These are phyloP conservation scores for Sugiyamaella valdiviana DNA, from an alignment of 805 yeast genomes.

Conservation along the genomic window DNA sequence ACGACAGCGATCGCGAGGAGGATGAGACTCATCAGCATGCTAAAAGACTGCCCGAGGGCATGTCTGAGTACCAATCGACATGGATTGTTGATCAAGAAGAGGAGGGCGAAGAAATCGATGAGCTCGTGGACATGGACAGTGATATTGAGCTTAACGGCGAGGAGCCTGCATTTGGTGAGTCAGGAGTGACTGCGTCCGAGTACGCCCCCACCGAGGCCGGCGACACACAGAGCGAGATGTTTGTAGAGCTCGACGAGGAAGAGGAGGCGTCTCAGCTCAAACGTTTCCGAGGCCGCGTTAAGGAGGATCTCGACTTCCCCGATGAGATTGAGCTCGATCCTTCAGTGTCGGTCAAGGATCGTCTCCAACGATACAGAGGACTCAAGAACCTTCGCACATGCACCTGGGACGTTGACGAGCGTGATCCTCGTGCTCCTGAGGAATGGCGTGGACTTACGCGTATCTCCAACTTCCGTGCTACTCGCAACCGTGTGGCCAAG, in stretches of 20 bases:
- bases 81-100: slow-evolving; percentile 54
- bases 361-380: slow-evolving; percentile 77
- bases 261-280: slow-evolving; percentile 76
- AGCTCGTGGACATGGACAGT: slow-evolving; percentile 18
- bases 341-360: slow-evolving; percentile 63
- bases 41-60: slow-evolving; percentile 56
- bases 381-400: slow-evolving; percentile 73
- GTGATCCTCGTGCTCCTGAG: slow-evolving; percentile 66
- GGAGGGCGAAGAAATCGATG: slow-evolving; percentile 35
- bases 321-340: slow-evolving; percentile 90
- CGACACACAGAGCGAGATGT: slow-evolving; percentile 47
- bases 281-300: slow-evolving; percentile 59
- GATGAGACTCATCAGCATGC: slow-evolving; percentile 24
- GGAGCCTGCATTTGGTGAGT: slow-evolving; percentile 23
- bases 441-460: slow-evolving; percentile 73
- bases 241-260: slow-evolving; percentile 68
- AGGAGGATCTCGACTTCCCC: slow-evolving; percentile 88
- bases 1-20: slow-evolving; percentile 25
- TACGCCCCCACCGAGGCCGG: slow-evolving; percentile 43
- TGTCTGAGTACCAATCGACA: slow-evolving; percentile 69
- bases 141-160: slow-evolving; percentile 16
- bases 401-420: slow-evolving; percentile 83
- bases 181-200: slow-evolving; percentile 15
- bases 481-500: slow-evolving; percentile 62
- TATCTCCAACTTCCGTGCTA: slow-evolving; percentile 68